Base-by-base conservation (phyloP, 495 filamentous ascomycete genomes). In the Penicillium waksmanii region DNA sequence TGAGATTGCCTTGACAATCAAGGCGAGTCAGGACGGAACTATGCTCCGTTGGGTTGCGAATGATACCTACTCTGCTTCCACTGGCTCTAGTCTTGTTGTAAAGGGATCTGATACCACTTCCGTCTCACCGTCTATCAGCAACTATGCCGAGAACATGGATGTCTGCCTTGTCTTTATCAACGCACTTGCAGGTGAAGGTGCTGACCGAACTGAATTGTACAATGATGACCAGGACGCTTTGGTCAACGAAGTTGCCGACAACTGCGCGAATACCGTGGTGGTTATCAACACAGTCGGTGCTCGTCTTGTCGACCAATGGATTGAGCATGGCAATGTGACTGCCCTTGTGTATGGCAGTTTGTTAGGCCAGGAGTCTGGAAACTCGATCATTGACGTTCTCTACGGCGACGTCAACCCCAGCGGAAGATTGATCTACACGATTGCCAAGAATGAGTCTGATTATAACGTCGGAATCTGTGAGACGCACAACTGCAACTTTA, bases 351-450 rank as follows among this genome's bases (percentile, higher is more conserved):
- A 88, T 51, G 90, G 87, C n/a, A 86, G 91, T 66, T 78, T 95
- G 0, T 89, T 90, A 0, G 89, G 90, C n/a, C 86, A 95, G 68
- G 90, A 95, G 60, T 87, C 82, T n/a, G 92, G 92, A 6, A 85
- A 87, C 36, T 84, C 91, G 0, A 73, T 96, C 0, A 84, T 84
- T 2, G 89, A 92, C 64, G 72, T 96, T 13, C 73, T 95, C 2
- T 89, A 93, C 55, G 91, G 92, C 7, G 80, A 84, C 25, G 63
- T 62, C 27, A 66, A 66, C 53, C 59, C 56, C 7, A 59, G 55
- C 33, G 63, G 91, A 15, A 84, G 85, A 23, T 73, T 95, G 0
- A 89, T 90, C 0, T 93, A 89, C 72, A 94, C 91, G 1, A 86
- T 94, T 59, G 91, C 85, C 33, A 91, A 89, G 60, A 80, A 73